Evolutionary conservation across 805 yeast genomes (phyloP).

Genomic region (Teunomyces cretensis): DNA sequence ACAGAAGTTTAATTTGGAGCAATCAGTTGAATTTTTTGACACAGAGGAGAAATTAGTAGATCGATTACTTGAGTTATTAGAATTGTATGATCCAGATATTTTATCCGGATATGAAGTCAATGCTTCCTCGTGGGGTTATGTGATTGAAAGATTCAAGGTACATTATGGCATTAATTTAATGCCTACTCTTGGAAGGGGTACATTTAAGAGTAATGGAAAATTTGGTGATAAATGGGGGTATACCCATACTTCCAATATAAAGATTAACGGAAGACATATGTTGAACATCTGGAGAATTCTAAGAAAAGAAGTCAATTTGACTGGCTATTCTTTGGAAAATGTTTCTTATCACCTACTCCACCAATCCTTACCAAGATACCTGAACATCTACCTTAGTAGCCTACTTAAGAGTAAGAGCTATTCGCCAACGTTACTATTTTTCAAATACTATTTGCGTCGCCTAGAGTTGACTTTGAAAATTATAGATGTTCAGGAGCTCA

Average conservation of each 20-base stretch:
- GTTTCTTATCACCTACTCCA: constrained; percentile 69
- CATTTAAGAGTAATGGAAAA: constrained; percentile 47
- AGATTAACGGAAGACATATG: constrained; percentile 77
- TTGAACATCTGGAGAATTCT: constrained; percentile 83
- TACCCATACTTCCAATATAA: constrained; percentile 69
- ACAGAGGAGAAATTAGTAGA: constrained; percentile 62
- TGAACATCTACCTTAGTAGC: constrained; percentile 45
- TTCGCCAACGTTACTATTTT: constrained; percentile 30
- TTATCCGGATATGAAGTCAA: constrained; percentile 84
- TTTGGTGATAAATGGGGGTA: constrained; percentile 77
- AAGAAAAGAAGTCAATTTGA: constrained; percentile 59
- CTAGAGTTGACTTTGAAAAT: constrained; percentile 46
- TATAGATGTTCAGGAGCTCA: constrained; percentile 60
- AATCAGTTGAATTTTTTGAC: constrained; percentile 26
- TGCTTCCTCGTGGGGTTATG: constrained; percentile 84
- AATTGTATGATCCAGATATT: constrained; percentile 80
- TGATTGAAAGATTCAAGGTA: constrained; percentile 59
- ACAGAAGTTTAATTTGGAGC: background rate
- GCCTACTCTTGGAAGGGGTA: constrained; percentile 62
- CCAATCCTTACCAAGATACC: constrained; percentile 63
- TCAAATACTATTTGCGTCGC: constrained; percentile 48
- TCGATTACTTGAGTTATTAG: constrained; percentile 54
- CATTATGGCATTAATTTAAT: constrained; percentile 52
- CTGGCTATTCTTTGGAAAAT: constrained; percentile 74
- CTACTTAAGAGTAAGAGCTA: constrained; percentile 40